Evolutionary conservation across 371 early-diverging fungal genomes (phyloP), one percentile per base, ranked within the genome.

Genomic region (Capillidium heterosporum): DNA sequence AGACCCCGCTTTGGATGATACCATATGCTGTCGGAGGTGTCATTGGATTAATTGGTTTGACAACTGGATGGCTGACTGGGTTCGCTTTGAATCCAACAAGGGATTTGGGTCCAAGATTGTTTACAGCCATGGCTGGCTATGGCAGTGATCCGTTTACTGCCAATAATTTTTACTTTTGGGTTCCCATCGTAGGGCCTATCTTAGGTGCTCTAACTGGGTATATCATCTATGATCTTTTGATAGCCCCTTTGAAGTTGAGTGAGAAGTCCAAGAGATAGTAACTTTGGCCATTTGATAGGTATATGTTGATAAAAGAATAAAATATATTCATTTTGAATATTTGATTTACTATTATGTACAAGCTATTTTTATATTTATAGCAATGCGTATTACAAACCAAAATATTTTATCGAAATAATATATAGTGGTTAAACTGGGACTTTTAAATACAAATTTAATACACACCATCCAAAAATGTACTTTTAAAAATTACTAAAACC

Each of bases 61-160:
- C 80, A 35, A 69, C 81, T 48, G 80, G 80, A 15, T 78, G 78
- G 71, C 74, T 76, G 51, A 84, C 85, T 27, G 85, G 85, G 5
- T 84, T 80, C 48, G 82, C 82, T 19, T 67, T 91, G 48, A 91
- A 91, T 66, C 89, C 87, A 44, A 89, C 91, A 17, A 79, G 89
- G 60, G 91, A 90, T 70, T 65, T 91, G 60, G 91, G 87, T 13
- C 90, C 90, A 8, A 81, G 91, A 47, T 60, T 86, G 21, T 85
- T 88, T 64, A 81, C 87, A 32, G 69, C 77, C 31, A 55, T 82
- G 44, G 82, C 80, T 17, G 85, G 85, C n/a, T 91, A 83, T 75
- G 85, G 89, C 31, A 42, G 61, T 23, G 74, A 72, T 23, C 81
- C 80, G 24, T 85, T 89, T 69, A 68, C 72, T 4, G 71, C 67